Base-by-base conservation (phyloP, 2,329 filamentous ascomycete genomes). In the Talaromyces sp. region DNA sequence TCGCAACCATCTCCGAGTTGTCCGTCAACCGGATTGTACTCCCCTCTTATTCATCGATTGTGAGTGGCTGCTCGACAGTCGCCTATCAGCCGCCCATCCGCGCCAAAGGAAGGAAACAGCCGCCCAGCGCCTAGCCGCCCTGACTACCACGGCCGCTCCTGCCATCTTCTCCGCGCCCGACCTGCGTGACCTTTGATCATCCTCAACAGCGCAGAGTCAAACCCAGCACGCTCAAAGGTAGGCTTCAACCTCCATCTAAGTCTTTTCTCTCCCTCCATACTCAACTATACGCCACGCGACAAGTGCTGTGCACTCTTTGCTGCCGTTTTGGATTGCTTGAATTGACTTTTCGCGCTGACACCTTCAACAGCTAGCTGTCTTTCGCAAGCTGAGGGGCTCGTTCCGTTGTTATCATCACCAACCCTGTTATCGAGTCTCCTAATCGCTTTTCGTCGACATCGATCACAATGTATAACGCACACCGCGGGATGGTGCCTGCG, bases 401-500 rank as follows among this genome's bases (percentile, higher is more conserved):
- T 58, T 47, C 40, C 27, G 38, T 8, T 56, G 7, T 29, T 40
- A 38, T 40, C 38, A 47, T 56, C 51, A 27, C 15, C 22, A 47
- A 47, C 11, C 19, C 11, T 10, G 27, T 19, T 17, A 40, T 56
- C 31, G 31, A 56, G 29, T 59, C 7, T 59, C 56, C 22, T 2
- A 6, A 59, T 29, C 5, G 7, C 36, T 59, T 25, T 7, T 43
- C 13, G 7, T 31, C 36, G 56, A 34, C 40, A 25, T 59, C 58
- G 5, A 25, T 62, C 74, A 78, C 72, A 71, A 96, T 97, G 92
- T 97, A 97, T 80, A 91, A 91, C 78, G 82, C 87, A 74, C 93
- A 96, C 83, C 92, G 92, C 76, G 90, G 89, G 78, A 90, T 96
- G 86, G 89, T 88, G 69, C 81, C 82, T 69, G 89, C 88, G 70